A percentile compares a stretch with the other conserved stretches of the same genome.
Evolutionary conservation across 1,284 basidiomycete species (phyloP).

Genomic region (Malassezia slooffiae): DNA sequence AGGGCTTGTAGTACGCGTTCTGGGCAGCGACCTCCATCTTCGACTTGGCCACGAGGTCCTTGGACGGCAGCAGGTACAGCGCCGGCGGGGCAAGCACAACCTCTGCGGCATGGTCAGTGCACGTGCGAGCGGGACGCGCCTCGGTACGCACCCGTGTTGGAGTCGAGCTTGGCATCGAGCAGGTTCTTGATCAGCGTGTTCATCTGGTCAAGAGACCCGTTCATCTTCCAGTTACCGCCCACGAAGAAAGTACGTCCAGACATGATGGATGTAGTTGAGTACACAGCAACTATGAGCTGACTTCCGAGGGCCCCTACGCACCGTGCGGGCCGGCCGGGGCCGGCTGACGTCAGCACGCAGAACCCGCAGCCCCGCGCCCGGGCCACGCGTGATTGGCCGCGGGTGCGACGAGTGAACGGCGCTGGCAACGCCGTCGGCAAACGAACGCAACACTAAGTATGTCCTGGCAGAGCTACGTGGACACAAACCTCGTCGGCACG

Average conservation of each 20-base stretch:
- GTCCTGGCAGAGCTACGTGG: slow-evolving; percentile 64
- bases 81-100: slow-evolving; percentile 43
- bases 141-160: too few relatives aligned
- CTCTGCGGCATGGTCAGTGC: slow-evolving; percentile 19
- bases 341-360: too few relatives aligned
- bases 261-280: slow-evolving; percentile 23
- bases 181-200: slow-evolving; percentile 37
- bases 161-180: slow-evolving; percentile 33
- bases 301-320: too few relatives aligned
- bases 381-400: too few relatives aligned
- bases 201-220: slow-evolving; percentile 42
- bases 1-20: slow-evolving; percentile 73
- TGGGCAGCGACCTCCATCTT: slow-evolving; percentile 62
- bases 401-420: too few relatives aligned
- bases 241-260: slow-evolving; percentile 39
- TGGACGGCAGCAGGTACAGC: slow-evolving; percentile 35
- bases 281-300: too few relatives aligned
- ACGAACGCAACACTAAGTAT: slow-evolving; percentile 17
- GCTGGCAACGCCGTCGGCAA: too few relatives aligned
- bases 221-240: slow-evolving; percentile 47
- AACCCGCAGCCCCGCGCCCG: too few relatives aligned
- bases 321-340: not conserved
- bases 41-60: slow-evolving; percentile 27
- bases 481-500: slow-evolving; percentile 67
- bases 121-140: not conserved